A percentile compares a stretch with the other conserved stretches of the same genome.
Conservation (phyloP, 2,329 filamentous ascomycete genomes). For the Leptographium galeiforme region DNA sequence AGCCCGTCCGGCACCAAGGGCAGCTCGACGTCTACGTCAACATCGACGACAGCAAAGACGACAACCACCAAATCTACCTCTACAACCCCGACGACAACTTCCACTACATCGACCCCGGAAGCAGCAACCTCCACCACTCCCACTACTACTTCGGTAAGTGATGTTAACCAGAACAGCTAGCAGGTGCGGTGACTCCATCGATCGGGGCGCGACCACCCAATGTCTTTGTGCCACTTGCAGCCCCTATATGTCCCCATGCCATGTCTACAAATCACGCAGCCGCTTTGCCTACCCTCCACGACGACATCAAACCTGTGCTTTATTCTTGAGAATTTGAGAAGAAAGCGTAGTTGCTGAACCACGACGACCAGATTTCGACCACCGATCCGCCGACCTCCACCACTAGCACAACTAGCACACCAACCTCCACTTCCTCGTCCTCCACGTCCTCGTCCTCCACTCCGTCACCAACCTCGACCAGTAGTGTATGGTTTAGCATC, state of each 20-base stretch:
- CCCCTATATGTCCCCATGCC: background rate
- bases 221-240: background rate
- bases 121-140: background rate
- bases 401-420: background rate
- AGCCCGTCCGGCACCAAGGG: conserved; percentile 42
- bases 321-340: background rate
- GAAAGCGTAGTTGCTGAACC: conserved; percentile 1
- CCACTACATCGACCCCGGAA: background rate
- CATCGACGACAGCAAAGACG: background rate
- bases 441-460: background rate
- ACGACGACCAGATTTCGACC: background rate
- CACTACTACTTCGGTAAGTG: conserved; percentile 6
- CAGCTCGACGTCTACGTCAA: background rate
- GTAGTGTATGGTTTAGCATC: conserved; percentile 6
- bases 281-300: background rate
- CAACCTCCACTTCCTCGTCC: background rate
- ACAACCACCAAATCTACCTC: conserved; percentile 1
- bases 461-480: conserved; percentile 1
- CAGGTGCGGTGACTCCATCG: background rate
- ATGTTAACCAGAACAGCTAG: background rate
- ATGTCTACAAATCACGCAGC: background rate
- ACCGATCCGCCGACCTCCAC: background rate
- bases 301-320: background rate
- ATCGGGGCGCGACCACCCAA: background rate
- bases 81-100: background rate